phyloP scores from a whole-genome alignment of 108 stramenopile species.

The Nitzschia putrida region DNA sequence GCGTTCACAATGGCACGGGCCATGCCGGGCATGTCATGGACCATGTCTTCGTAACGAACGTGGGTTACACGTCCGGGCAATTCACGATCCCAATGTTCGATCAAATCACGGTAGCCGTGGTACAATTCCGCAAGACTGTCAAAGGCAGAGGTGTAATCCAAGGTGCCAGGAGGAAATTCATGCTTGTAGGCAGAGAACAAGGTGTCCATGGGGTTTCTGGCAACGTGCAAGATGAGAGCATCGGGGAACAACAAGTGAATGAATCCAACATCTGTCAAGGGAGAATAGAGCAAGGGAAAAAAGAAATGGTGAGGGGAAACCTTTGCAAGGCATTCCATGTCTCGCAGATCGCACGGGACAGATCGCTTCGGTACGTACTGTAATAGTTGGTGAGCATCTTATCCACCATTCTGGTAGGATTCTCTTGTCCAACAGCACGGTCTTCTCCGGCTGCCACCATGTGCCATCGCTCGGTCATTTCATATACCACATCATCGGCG shows the following conservation, averaged over 20 bases:
- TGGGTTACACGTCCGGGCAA: slow-evolving; percentile 84
- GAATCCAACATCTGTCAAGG: slow-evolving; percentile 69
- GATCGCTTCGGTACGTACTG: too few species aligned
- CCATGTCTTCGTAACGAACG: slow-evolving; percentile 85
- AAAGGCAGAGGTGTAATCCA: slow-evolving; percentile 82
- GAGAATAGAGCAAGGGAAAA: too few species aligned
- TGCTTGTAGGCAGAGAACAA: slow-evolving; percentile 83
- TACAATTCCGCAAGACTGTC: slow-evolving; percentile 67
- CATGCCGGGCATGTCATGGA: slow-evolving; percentile 66
- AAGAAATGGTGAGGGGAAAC: neutral
- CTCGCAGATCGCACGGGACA: too few species aligned
- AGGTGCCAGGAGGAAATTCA: slow-evolving; percentile 73
- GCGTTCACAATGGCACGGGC: slow-evolving; percentile 52
- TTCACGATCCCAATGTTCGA: slow-evolving; percentile 81
- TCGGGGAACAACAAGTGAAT: slow-evolving; percentile 88
- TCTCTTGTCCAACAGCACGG: slow-evolving; percentile 4
- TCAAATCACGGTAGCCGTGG: slow-evolving; percentile 70
- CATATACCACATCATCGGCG: slow-evolving; percentile 66
- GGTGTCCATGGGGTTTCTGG: slow-evolving; percentile 83
- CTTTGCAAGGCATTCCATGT: neutral
- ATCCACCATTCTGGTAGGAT: slow-evolving; percentile 69
- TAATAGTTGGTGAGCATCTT: slow-evolving; percentile 88
- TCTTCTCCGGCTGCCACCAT: slow-evolving; percentile 42
- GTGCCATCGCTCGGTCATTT: slow-evolving; percentile 69
- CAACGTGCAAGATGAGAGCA: slow-evolving; percentile 82